These are phyloP conservation scores for Blastobotrys americana DNA, from an alignment of 805 yeast genomes.

Conservation along the genomic window DNA sequence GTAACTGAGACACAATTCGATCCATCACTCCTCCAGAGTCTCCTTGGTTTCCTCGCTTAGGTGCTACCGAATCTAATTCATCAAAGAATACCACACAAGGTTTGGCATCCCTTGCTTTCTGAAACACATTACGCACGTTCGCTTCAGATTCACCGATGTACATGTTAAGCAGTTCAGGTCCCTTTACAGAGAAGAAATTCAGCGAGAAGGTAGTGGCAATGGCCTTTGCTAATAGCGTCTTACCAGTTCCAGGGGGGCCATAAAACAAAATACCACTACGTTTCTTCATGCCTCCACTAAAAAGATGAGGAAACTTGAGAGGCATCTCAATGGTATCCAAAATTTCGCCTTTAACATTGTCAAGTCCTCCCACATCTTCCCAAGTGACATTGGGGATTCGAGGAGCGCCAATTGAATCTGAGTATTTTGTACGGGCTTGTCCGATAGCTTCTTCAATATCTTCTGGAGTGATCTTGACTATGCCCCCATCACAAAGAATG, in stretches of 20 bases:
- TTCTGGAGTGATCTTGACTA: slow-evolving; percentile 43
- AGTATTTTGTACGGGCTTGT: slow-evolving; percentile 77
- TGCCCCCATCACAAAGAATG: slow-evolving; percentile 49
- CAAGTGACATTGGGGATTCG: slow-evolving; percentile 89
- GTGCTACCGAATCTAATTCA: slow-evolving; percentile 96
- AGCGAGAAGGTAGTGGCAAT: slow-evolving; percentile 92
- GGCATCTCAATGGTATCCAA: slow-evolving; percentile 96
- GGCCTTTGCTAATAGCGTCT: slow-evolving; percentile 91
- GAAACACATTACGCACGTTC: slow-evolving; percentile 89
- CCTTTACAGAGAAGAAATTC: slow-evolving; percentile 93
- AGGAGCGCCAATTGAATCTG: slow-evolving; percentile 96
- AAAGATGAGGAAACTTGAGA: slow-evolving; percentile 82
- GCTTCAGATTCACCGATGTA: slow-evolving; percentile 98
- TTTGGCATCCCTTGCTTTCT: slow-evolving; percentile 89
- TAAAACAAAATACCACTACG: slow-evolving; percentile 90
- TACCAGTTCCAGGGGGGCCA: slow-evolving; percentile 99
- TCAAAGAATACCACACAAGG: slow-evolving; percentile 98
- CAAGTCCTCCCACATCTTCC: slow-evolving; percentile 97
- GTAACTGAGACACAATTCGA: slow-evolving; percentile 87
- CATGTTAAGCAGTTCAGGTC: slow-evolving; percentile 95
- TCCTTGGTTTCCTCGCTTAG: slow-evolving; percentile 96
- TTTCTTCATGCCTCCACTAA: slow-evolving; percentile 82
- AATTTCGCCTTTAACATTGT: slow-evolving; percentile 82
- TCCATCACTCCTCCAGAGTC: slow-evolving; percentile 99
- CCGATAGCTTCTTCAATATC: slow-evolving; percentile 68